Evolutionary conservation across 345 rosid genomes (phyloP).

Genomic region (Salix suchowensis): DNA sequence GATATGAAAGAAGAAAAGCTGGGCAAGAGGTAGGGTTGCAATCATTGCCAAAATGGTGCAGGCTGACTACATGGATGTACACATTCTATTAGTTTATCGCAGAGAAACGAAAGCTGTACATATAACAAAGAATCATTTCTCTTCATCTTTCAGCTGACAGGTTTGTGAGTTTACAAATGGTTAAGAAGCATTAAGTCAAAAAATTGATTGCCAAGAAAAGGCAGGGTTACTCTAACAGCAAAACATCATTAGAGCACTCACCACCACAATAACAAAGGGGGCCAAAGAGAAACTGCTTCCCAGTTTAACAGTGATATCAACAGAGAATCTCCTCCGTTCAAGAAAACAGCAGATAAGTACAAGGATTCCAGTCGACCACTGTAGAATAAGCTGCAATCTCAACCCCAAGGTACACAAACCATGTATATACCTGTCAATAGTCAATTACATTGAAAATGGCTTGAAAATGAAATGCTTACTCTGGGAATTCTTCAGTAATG

Average conservation of each 20-base stretch:
- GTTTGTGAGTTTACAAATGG: neutral
- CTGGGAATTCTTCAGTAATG: slow-evolving; percentile 31
- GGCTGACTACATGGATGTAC: slow-evolving; percentile 45
- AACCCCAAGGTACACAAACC: slow-evolving; percentile 48
- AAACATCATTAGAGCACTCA: slow-evolving; percentile 30
- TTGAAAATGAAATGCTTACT: slow-evolving; percentile 33
- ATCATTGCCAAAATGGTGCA: slow-evolving; percentile 92
- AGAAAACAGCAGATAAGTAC: slow-evolving; percentile 80
- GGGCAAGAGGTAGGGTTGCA: slow-evolving; percentile 90
- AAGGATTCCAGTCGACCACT: slow-evolving; percentile 81
- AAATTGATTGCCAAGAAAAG: neutral
- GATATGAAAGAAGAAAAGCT: slow-evolving; percentile 94
- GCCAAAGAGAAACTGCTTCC: slow-evolving; percentile 96
- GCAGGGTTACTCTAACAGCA: neutral
- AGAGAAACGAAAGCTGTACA: neutral
- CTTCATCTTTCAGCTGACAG: neutral
- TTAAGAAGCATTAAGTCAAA: neutral
- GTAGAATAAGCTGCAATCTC: slow-evolving; percentile 95
- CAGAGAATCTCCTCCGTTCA: slow-evolving; percentile 56
- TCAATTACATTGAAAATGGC: slow-evolving; percentile 37
- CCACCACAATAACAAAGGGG: slow-evolving; percentile 90
- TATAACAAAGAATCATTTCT: neutral
- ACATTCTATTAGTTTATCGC: neutral
- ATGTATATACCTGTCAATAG: slow-evolving; percentile 49
- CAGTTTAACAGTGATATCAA: slow-evolving; percentile 70